Base-by-base conservation (phyloP, 2,329 filamentous ascomycete species). In the Aspergillus spinulosporus region DNA sequence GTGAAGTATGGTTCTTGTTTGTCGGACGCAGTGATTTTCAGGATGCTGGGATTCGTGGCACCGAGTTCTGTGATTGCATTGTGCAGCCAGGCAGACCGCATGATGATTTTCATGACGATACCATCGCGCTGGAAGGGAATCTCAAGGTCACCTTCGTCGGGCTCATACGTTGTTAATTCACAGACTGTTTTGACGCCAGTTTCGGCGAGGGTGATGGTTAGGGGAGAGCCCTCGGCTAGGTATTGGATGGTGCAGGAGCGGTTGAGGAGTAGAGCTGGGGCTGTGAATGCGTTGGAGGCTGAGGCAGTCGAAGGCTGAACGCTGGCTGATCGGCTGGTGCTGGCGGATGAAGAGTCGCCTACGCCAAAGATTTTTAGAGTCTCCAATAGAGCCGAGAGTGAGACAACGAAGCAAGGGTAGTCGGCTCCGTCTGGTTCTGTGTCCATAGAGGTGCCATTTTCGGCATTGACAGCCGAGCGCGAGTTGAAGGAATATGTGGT, bases 281-380 rank as follows among this genome's bases (percentile, higher is more conserved):
- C 88, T 62, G 86, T 90, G 75, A 97, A 97, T 49, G 90, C 90
- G 64, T 89, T 88, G n/a, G 71, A 71, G 12, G 69, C 82, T 77
- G 60, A 83, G 28, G 66, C 61, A 29, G 68, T 68, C 8, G 61
- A 63, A 14, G 67, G 66, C 21, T 70, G 68, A 34, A 72, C 62
- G 50, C 65, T 69, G 49, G 62, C 62, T 52, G 69, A 66, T 44
- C 65, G 57, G 48, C 50, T 66, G 44, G 59, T 52, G 44, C 61
- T 62, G 40, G 62, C 59, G 26, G 82, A 40, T 78, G 79, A 63
- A 4, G 84, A 78, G 11, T 85, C 80, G 62, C 90, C 88, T 45
- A 92, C 84, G 49, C 91, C 91, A 68, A 99, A 96, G 49, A 99
- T 97, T 68, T 97, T 93, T 5, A 99, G 82, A 0, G 93, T 96